Evolutionary conservation across 1,284 basidiomycete genomes (phyloP), one percentile per base, ranked within the genome.

Genomic region (Pisolithus thermaeus): DNA sequence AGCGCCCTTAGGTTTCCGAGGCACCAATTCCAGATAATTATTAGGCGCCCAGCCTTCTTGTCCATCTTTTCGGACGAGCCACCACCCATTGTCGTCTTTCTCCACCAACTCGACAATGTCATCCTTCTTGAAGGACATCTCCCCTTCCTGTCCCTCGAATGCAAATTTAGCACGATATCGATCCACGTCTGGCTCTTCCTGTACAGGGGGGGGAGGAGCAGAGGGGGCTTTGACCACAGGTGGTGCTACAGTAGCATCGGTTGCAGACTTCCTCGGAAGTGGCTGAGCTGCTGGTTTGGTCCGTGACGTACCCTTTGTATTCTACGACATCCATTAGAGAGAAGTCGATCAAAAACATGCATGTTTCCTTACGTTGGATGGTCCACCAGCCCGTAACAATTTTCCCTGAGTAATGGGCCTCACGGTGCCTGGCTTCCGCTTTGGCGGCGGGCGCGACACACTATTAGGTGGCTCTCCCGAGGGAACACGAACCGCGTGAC

Each of bases 81-180:
- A 98, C 96, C 96, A 99, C 58, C 89, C 93, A 62, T 94, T 93
- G 54, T 92, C 82, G 58, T 97, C 93, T 73, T 97, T 94, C 73
- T 97, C 87, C 49, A 95, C 76, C 12, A 99, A 77, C 69, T 98
- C 94, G 2, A 98, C 90, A 3, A 91, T 56, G 54, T 98, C 96
- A 61, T 93, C 96, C 70, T 97, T 97, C 59, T 78, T 80, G 46
- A 99, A 71, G 7, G 84, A 76, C 79, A 98, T 88, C 71, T 99
- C 96, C 25, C 95, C 95, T 35, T 87, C 84, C 68, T 97, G 89
- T 4, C 91, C 94, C 39, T 86, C 78, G 63, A 99, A 99, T 27
- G 84, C 80, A 70, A 87, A 97, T 58, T 95, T 85, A 5, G 92
- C 90, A 58, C 87, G 85, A 73, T 95, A 97, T 71, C 80, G 70